These are phyloP conservation scores for Athelia psychrophila DNA, from an alignment of 1,284 basidiomycete genomes.

Conservation along the genomic window DNA sequence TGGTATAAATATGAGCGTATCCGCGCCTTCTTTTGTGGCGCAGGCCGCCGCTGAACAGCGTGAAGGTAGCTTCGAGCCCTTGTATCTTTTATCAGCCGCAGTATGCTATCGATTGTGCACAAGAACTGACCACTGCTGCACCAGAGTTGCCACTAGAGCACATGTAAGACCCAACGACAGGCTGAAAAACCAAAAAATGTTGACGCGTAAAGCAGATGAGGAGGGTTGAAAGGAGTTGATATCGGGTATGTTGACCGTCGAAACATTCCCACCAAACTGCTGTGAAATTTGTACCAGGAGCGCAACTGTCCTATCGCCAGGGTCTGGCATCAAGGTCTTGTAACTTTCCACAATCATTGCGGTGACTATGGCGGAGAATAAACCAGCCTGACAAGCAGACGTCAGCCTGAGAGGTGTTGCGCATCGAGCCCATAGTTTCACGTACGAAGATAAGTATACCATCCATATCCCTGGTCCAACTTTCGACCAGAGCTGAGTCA, in stretches of 20 bases:
- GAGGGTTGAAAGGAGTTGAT: background rate
- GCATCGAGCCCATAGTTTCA: background rate
- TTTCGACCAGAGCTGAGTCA: conserved; percentile 29
- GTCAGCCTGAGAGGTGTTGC: background rate
- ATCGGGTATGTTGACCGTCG: background rate
- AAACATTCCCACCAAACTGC: conserved; percentile 19
- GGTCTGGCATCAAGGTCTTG: conserved; percentile 30
- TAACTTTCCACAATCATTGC: conserved; percentile 44
- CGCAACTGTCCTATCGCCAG: conserved; percentile 23
- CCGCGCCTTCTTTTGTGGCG: conserved; percentile 21
- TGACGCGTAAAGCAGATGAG: conserved; percentile 2
- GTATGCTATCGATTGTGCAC: conserved; percentile 28
- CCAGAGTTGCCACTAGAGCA: conserved; percentile 21
- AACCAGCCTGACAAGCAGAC: conserved; percentile 24
- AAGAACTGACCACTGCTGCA: conserved; percentile 22
- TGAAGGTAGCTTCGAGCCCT: no score
- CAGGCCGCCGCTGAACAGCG: no score
- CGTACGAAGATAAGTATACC: conserved; percentile 39
- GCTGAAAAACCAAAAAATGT: conserved; percentile 14
- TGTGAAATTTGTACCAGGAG: conserved; percentile 32
- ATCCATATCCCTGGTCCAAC: conserved; percentile 42
- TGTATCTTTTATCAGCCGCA: conserved; percentile 27
- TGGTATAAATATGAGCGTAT: conserved; percentile 33
- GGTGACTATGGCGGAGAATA: conserved; percentile 44
- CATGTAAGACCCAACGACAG: conserved; percentile 19